These are phyloP conservation scores for Rhodotorula kratochvilovae DNA, from an alignment of 768 basidiomycete genomes.

Conservation along the genomic window DNA sequence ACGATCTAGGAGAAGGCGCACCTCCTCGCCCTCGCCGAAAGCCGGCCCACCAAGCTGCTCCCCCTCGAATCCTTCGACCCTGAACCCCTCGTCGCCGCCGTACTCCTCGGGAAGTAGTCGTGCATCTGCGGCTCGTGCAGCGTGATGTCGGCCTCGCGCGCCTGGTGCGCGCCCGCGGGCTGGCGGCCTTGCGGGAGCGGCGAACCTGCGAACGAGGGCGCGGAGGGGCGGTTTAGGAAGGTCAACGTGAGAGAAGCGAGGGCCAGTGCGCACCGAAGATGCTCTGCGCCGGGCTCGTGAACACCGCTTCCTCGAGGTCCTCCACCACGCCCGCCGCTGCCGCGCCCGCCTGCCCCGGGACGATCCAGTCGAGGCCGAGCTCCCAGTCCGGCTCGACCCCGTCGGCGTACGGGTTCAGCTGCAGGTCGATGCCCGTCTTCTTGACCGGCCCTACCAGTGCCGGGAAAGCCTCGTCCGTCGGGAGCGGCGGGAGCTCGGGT, in stretches of 20 bases:
- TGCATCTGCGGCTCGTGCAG: slow-evolving; percentile 36
- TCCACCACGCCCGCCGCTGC: too few species aligned
- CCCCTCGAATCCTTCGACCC: not conserved
- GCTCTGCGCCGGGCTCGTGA: not conserved
- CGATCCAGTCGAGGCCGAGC: slow-evolving; percentile 13
- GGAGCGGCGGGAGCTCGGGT: slow-evolving; percentile 1
- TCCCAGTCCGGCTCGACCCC: slow-evolving; percentile 6
- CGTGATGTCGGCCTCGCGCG: slow-evolving; percentile 23
- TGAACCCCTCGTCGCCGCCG: not conserved
- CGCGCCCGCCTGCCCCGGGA: not conserved
- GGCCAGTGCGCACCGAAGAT: not conserved
- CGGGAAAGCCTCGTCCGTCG: not conserved
- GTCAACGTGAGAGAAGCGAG: not conserved
- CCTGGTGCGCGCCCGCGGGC: slow-evolving; percentile 11
- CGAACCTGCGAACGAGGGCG: not conserved
- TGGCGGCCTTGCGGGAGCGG: not conserved
- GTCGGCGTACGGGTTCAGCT: slow-evolving; percentile 7
- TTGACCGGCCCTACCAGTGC: not conserved
- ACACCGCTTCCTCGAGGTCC: slow-evolving; percentile 9
- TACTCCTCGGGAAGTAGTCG: slow-evolving; percentile 19
- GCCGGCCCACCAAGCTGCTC: slow-evolving; percentile 4
- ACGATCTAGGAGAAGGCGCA: not conserved
- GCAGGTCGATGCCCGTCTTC: slow-evolving; percentile 17
- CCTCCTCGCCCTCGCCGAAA: slow-evolving; percentile 25
- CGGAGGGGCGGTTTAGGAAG: not conserved